Evolutionary conservation across 345 rosid species (phyloP).

Genomic region (Hibiscus tridactylites): DNA sequence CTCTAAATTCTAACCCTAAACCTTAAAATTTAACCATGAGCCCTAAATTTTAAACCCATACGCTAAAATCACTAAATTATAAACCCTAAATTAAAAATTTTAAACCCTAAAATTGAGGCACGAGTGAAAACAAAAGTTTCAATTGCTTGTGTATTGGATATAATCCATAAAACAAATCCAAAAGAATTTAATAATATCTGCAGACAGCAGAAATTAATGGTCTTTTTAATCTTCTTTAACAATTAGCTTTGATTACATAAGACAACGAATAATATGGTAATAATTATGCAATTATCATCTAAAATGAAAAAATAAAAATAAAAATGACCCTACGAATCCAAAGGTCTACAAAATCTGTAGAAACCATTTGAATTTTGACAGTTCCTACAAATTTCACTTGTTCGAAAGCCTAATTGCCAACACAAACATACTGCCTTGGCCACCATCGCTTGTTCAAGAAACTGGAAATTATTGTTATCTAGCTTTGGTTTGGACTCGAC

Average conservation of each 20-base stretch:
- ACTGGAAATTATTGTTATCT: not conserved
- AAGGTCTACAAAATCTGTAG: not conserved
- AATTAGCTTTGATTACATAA: not conserved
- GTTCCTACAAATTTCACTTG: not conserved
- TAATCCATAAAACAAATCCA: no score
- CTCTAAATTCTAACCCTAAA: no score
- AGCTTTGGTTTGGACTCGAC: not conserved
- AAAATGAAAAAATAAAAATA: not conserved
- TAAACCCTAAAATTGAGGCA: no score
- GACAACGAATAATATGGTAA: not conserved
- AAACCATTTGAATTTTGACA: not conserved
- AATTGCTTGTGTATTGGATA: no score
- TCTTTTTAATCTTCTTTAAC: not conserved
- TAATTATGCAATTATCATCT: not conserved
- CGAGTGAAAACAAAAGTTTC: no score
- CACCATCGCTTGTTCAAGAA: not conserved
- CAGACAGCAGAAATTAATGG: not conserved
- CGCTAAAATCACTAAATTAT: no score
- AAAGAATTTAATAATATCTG: not conserved
- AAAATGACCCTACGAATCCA: not conserved
- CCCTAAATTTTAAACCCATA: no score
- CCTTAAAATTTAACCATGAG: no score
- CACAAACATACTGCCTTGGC: not conserved
- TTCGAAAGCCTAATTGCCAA: not conserved
- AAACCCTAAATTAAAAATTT: no score